Conservation (phyloP, 768 basidiomycete genomes). For the Boletus sp. region DNA sequence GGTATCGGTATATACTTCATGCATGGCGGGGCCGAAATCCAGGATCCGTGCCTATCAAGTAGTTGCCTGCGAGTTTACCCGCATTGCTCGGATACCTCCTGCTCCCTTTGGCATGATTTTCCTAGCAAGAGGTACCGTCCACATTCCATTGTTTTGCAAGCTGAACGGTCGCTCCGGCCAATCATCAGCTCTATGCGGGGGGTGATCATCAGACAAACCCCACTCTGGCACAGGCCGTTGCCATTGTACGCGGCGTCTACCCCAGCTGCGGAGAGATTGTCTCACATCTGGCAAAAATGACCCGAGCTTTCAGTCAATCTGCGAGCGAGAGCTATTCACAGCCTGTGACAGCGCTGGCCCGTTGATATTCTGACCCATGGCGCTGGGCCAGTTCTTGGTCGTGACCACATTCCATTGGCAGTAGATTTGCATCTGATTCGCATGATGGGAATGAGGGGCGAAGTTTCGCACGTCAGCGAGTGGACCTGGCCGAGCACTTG, state of each 20-base stretch:
- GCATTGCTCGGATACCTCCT: neutral
- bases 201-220: neutral
- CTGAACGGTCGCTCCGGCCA: neutral
- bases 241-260: neutral
- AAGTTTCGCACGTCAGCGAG: neutral
- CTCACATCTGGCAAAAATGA: neutral
- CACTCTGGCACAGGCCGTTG: neutral
- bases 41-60: neutral
- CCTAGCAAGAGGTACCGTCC: neutral
- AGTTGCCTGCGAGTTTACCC: neutral
- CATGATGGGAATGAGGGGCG: neutral
- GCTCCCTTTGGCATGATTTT: neutral
- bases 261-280: neutral
- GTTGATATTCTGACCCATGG: neutral
- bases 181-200: neutral
- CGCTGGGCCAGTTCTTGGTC: neutral
- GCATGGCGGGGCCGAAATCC: conserved; percentile 2
- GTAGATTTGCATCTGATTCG: neutral
- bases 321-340: neutral
- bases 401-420: neutral
- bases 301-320: neutral
- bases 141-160: neutral
- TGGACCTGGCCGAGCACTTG: too few relatives aligned
- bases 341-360: neutral
- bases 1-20: neutral